phyloP scores from a whole-genome alignment of 805 yeast genomes.

The Yarrowia osloensis region DNA sequence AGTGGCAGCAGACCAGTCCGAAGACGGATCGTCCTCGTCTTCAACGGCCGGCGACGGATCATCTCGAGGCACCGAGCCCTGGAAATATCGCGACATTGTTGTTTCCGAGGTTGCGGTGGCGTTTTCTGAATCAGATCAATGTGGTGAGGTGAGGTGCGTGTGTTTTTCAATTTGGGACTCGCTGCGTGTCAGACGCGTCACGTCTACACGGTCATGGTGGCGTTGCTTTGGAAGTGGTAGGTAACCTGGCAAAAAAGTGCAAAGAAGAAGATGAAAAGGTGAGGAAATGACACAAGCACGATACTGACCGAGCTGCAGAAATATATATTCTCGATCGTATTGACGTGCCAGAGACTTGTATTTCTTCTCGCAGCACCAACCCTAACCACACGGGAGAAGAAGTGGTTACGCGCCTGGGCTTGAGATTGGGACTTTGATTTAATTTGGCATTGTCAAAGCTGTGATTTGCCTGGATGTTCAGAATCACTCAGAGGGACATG shows the following conservation, averaged over 20 bases:
- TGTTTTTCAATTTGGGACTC: not conserved
- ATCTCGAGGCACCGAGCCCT: slow-evolving; percentile 18
- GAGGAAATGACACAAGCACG: not conserved
- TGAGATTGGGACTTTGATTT: too few species aligned
- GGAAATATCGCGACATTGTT: not conserved
- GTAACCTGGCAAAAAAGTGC: too few species aligned
- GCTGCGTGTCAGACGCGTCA: slow-evolving; percentile 26
- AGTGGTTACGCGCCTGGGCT: too few species aligned
- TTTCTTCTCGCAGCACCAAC: too few species aligned
- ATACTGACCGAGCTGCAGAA: too few species aligned
- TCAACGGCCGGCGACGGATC: not conserved
- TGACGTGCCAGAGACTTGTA: too few species aligned
- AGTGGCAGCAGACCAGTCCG: slow-evolving; percentile 2
- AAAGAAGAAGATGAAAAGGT: not conserved
- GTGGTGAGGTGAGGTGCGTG: not conserved
- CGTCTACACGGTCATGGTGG: slow-evolving; percentile 2
- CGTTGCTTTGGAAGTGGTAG: not conserved
- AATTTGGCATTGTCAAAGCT: too few species aligned
- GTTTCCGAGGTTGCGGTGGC: slow-evolving; percentile 10
- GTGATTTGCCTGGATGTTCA: too few species aligned
- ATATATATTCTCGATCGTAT: too few species aligned
- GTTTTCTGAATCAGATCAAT: not conserved
- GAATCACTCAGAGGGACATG: too few species aligned
- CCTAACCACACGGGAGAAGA: too few species aligned
- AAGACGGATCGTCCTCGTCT: not conserved